Evolutionary conservation across 78 protist species (phyloP), one percentile per base, ranked within the genome.

Genomic region (Goniomonas avonlea): DNA sequence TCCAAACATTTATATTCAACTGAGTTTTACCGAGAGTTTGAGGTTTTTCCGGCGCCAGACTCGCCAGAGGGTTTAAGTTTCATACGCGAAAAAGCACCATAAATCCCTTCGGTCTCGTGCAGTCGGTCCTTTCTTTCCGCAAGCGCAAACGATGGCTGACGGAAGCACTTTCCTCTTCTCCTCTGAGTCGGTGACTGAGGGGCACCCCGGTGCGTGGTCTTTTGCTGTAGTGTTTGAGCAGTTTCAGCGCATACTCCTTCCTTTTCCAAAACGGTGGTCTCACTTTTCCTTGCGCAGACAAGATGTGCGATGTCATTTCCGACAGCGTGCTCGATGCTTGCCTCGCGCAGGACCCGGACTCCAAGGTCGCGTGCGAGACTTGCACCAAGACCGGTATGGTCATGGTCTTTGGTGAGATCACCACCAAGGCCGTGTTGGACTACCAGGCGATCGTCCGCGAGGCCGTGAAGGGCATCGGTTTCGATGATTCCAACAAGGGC

Each of bases 251-350:
- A 18, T 31, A 68, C 13, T 21, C 55, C 34, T 41, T 20, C 32
- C 27, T 9, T 29, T 11, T 35, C 37, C 25, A 70, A 0, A 0
- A 1, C 21, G 21, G 56, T 1, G 29, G n/a, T 68, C 38, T 17
- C 75, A 45, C 5, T 29, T 0, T 20, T 38, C 41, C 23, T 65
- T 84, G 60, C 63, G 65, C 91, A 47, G 99, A 98, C 92, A 98
- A 98, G 91, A 59, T 97, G 38, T 90, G 96, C 85, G 99, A 98
- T 71, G 96, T 92, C 90, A 90, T 98, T 31, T 96, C 99, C 1
- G 99, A 98, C 82, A 91, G 99, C 34, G 84, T 98, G 53, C 92
- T 98, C 63, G 99, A 98, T 50, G 99, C 99, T 21, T 97, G 98
- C 92, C 91, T 98, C 37, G 89, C 90, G 8, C 86, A 83, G 75